Evolutionary conservation across 768 basidiomycete species (phyloP).

Genomic region (Xanthoconium stramineum): DNA sequence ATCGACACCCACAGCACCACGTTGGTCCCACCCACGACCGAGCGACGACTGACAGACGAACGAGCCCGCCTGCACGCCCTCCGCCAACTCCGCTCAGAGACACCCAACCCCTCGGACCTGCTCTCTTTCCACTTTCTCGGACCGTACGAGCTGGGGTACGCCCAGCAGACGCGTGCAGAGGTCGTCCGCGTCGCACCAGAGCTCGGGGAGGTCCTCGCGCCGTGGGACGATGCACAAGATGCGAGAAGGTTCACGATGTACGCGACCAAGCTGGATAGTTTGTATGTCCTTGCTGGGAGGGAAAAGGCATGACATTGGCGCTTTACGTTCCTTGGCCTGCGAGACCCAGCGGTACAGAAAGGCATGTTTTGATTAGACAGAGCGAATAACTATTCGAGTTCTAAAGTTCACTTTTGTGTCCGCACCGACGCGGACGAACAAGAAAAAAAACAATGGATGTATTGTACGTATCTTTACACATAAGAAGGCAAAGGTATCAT

Average conservation of each 20-base stretch:
- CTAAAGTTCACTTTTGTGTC: neutral
- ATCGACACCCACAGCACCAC: no score
- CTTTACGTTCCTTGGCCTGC: no score
- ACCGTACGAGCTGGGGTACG: slow-evolving; percentile 22
- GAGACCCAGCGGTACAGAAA: neutral
- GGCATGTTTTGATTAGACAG: neutral
- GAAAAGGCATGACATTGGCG: neutral
- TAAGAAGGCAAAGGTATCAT: slow-evolving; percentile 10
- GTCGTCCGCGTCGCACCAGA: slow-evolving; percentile 9
- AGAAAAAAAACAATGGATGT: slow-evolving; percentile 1
- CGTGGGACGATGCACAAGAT: slow-evolving; percentile 30
- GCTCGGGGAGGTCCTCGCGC: slow-evolving; percentile 17
- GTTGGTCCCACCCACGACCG: slow-evolving; percentile 33
- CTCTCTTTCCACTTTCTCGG: slow-evolving; percentile 26
- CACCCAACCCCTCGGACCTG: slow-evolving; percentile 26
- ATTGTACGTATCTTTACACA: slow-evolving; percentile 13
- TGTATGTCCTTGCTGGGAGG: slow-evolving; percentile 16
- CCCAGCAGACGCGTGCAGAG: slow-evolving; percentile 14
- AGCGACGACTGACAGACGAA: slow-evolving; percentile 38
- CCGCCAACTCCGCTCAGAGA: slow-evolving; percentile 15
- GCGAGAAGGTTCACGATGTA: slow-evolving; percentile 26
- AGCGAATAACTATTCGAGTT: neutral
- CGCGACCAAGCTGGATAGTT: slow-evolving; percentile 25
- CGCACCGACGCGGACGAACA: neutral
- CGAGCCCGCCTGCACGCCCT: slow-evolving; percentile 30